Conservation (phyloP, 345 rosid genomes). For the Citrus medica region DNA sequence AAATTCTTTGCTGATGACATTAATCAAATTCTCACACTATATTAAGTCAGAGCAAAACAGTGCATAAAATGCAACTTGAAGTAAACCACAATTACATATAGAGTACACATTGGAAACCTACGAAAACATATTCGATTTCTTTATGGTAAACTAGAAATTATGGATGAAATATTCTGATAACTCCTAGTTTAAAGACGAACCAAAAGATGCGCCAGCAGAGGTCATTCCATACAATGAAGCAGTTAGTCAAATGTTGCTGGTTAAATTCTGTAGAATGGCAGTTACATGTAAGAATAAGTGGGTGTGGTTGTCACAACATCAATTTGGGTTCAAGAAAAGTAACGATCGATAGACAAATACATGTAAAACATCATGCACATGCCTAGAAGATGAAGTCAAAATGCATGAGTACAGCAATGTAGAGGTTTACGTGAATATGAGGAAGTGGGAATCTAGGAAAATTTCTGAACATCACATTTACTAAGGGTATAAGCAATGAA, state of each 20-base stretch:
- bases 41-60: not conserved
- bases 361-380: not conserved
- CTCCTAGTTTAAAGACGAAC: not conserved
- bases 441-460: not conserved
- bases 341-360: not conserved
- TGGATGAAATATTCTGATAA: not conserved
- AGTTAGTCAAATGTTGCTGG: not conserved
- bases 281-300: not conserved
- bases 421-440: not conserved
- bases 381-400: not conserved
- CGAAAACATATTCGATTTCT: not conserved
- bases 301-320: not conserved
- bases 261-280: not conserved
- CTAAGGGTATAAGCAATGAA: not conserved
- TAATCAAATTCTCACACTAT: not conserved
- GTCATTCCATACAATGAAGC: not conserved
- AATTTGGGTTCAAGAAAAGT: not conserved
- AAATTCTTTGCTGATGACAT: not conserved
- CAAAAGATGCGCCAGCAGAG: not conserved
- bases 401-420: not conserved
- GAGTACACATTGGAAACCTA: not conserved
- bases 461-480: not conserved
- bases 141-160: not conserved
- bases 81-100: not conserved
- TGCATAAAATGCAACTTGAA: conserved; percentile 1